Percentiles rank a stretch among this genome's conserved stretches.
These are phyloP conservation scores for Russula ochroleuca DNA, from an alignment of 768 basidiomycete genomes.

Conservation along the genomic window DNA sequence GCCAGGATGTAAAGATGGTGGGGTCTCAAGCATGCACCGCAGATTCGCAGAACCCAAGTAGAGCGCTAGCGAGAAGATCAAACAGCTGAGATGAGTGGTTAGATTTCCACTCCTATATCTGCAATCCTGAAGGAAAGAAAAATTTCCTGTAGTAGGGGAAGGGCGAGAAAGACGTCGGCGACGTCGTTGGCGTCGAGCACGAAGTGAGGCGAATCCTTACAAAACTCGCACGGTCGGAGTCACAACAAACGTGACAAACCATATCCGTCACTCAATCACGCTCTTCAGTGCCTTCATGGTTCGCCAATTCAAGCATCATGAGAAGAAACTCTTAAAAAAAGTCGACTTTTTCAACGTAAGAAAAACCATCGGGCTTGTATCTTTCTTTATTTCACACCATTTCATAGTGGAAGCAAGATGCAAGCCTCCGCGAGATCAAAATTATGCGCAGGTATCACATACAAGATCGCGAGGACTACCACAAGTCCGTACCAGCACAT, in stretches of 20 bases:
- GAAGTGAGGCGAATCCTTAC: slow-evolving; percentile 28
- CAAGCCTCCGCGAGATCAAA: slow-evolving; percentile 82
- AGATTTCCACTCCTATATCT: slow-evolving; percentile 23
- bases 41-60: slow-evolving; percentile 21
- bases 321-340: slow-evolving; percentile 91
- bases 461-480: slow-evolving; percentile 90
- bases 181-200: slow-evolving; percentile 28
- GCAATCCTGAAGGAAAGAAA: slow-evolving; percentile 17
- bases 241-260: slow-evolving; percentile 23
- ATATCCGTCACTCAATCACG: slow-evolving; percentile 10
- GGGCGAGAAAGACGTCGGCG: slow-evolving; percentile 22
- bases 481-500: slow-evolving; percentile 53
- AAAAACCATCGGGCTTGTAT: not conserved
- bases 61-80: slow-evolving; percentile 26
- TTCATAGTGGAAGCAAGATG: slow-evolving; percentile 92
- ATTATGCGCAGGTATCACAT: slow-evolving; percentile 95
- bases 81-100: slow-evolving; percentile 29
- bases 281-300: slow-evolving; percentile 49
- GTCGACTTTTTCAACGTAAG: slow-evolving; percentile 91
- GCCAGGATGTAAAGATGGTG: slow-evolving; percentile 26
- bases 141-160: slow-evolving; percentile 18
- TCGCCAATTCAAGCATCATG: slow-evolving; percentile 93
- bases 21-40: slow-evolving; percentile 29
- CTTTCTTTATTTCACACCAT: not conserved
- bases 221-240: slow-evolving; percentile 30